Conservation (phyloP, 2,329 filamentous ascomycete species). For the Microthyrium microscopicum region DNA sequence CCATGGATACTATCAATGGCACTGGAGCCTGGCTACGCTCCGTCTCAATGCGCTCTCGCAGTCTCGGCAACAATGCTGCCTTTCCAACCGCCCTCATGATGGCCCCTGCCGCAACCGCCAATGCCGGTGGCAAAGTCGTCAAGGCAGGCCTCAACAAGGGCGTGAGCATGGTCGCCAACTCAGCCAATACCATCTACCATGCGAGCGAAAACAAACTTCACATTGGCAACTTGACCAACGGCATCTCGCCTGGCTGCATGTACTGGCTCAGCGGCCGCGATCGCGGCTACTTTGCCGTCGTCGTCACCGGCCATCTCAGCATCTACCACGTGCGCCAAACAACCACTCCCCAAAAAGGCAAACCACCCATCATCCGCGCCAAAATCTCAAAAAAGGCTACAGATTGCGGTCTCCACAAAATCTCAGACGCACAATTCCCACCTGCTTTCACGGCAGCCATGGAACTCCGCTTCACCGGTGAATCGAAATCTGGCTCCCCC, state of each 20-base stretch:
- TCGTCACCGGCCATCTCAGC: slow-evolving; percentile 49
- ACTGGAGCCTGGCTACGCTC: slow-evolving; percentile 3
- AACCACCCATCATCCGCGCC: slow-evolving; percentile 7
- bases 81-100: slow-evolving; percentile 11
- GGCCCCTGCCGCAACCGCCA: slow-evolving; percentile 27
- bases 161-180: slow-evolving; percentile 52
- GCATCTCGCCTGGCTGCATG: slow-evolving; percentile 43
- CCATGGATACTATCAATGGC: slow-evolving; percentile 25
- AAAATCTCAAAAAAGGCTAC: slow-evolving; percentile 33
- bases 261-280: slow-evolving; percentile 48
- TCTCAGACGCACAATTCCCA: slow-evolving; percentile 37
- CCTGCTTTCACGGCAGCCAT: slow-evolving; percentile 1
- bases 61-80: slow-evolving; percentile 11
- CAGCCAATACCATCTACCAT: slow-evolving; percentile 54
- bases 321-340: slow-evolving; percentile 36
- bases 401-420: slow-evolving; percentile 49
- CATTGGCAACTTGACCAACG: slow-evolving; percentile 34
- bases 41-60: too few relatives aligned
- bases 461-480: slow-evolving; percentile 2
- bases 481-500: slow-evolving; percentile 1
- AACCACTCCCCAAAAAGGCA: slow-evolving; percentile 20
- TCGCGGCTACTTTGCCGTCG: slow-evolving; percentile 45
- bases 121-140: slow-evolving; percentile 49
- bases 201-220: slow-evolving; percentile 60
- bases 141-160: slow-evolving; percentile 60